Evolutionary conservation across 2,329 filamentous ascomycete species (phyloP), one percentile per base, ranked within the genome.

Genomic region (Ustulina deusta): DNA sequence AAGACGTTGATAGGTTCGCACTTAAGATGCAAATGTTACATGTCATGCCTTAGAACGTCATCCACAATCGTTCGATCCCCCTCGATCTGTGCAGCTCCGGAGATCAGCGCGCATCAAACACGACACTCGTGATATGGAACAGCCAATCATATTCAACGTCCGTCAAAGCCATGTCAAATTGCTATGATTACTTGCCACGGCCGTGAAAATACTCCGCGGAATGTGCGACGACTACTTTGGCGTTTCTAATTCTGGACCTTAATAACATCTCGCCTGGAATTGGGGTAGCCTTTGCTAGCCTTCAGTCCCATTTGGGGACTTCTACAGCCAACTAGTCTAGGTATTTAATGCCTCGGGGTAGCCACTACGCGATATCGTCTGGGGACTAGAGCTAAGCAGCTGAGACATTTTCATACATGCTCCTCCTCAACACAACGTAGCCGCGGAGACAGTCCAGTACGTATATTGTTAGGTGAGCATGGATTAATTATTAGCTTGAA

Each of bases 81-180:
- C 25, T 15, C 3, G 38, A 34, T 38, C 42, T 52, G 51, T 57
- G 61, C 55, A 40, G 49, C 17, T 29, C 49, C 17, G 52, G 7
- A 58, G 65, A 68, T 64, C 55, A 61, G 34, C 49, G 48, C 46
- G 55, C 56, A 68, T 64, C 5, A 46, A 25, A 54, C 36, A 61
- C 61, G 25, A 62, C 46, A 55, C 56, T 38, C 61, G 52, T 65
- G 55, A 65, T 54, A 46, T 42, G n/a, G n/a, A 20, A n/a, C 17
- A 29, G 36, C 40, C 15, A 56, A 38, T 63, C 17, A 42, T 42
- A 29, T 51, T 54, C 42, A 61, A 51, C 61, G 34, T 42, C 44
- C 2, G 10, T 38, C 27, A n/a, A 57, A 46, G 10, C 34, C 6
- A 57, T 25, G 17, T 44, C 15, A 17, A 48, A 29, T 17, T 27